phyloP scores from a whole-genome alignment of 176 grass and related monocot genomes.

The Avena insularis region DNA sequence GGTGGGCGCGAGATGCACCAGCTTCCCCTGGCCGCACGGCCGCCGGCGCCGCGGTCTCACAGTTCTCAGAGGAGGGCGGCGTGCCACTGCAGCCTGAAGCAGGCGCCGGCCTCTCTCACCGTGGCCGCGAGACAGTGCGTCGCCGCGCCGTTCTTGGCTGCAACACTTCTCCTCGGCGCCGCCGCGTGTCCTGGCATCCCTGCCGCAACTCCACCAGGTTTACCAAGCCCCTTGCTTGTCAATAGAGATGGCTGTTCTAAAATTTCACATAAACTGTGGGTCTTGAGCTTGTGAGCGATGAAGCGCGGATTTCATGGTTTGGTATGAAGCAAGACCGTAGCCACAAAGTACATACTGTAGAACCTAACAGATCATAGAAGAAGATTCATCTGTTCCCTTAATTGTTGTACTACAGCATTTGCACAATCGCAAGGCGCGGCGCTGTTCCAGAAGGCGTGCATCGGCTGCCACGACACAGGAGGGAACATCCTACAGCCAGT shows the following conservation, averaged over 20 bases:
- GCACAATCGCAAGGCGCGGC: slow-evolving; percentile 61
- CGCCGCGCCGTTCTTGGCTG: slow-evolving; percentile 58
- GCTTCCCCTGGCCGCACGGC: slow-evolving; percentile 11
- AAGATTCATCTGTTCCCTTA: neutral
- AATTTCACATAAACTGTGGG: neutral
- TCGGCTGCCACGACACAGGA: slow-evolving; percentile 95
- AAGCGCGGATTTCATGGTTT: neutral
- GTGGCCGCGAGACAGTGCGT: slow-evolving; percentile 1
- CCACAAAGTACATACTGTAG: neutral
- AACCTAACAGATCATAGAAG: too few relatives aligned
- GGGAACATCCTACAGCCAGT: slow-evolving; percentile 92
- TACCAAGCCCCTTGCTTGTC: neutral
- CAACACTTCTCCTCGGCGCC: slow-evolving; percentile 53
- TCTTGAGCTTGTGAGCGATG: neutral
- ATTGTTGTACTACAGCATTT: slow-evolving; percentile 48
- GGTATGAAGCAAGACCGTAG: neutral
- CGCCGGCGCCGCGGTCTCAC: neutral
- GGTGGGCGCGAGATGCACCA: slow-evolving; percentile 25
- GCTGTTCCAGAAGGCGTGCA: slow-evolving; percentile 84
- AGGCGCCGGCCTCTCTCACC: neutral
- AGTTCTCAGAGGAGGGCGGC: neutral
- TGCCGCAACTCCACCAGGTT: slow-evolving; percentile 52
- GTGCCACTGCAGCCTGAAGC: slow-evolving; percentile 15
- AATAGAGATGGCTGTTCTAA: neutral
- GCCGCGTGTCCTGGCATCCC: slow-evolving; percentile 27